phyloP scores from a whole-genome alignment of 768 basidiomycete genomes.

The Tremella yokohamensis region DNA sequence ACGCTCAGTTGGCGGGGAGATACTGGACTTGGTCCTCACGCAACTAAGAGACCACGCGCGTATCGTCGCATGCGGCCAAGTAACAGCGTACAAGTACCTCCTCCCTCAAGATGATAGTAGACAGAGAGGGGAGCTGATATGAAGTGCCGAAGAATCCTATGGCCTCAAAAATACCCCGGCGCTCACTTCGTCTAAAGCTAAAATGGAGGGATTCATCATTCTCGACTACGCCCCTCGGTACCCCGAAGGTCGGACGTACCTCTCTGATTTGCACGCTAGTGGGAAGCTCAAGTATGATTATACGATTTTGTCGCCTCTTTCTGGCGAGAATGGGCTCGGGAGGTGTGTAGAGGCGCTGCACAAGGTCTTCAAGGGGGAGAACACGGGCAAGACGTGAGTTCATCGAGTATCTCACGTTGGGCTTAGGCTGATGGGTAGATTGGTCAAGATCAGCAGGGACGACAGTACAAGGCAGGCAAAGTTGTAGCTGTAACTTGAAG shows the following conservation, averaged over 20 bases:
- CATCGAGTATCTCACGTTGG: background rate
- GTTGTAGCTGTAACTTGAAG: constrained; percentile 4
- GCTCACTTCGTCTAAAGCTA: constrained; percentile 73
- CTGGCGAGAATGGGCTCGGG: constrained; percentile 27
- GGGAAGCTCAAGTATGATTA: constrained; percentile 46
- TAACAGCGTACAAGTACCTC: constrained; percentile 63
- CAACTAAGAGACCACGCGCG: constrained; percentile 73
- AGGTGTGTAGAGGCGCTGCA: constrained; percentile 31
- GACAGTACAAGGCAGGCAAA: constrained; percentile 4
- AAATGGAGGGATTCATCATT: constrained; percentile 77
- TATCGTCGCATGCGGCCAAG: constrained; percentile 79
- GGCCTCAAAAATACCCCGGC: constrained; percentile 61
- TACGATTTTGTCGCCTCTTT: constrained; percentile 20
- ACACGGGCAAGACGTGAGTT: constrained; percentile 31
- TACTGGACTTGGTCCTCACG: constrained; percentile 71
- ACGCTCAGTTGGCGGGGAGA: constrained; percentile 63
- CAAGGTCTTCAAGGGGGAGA: constrained; percentile 35
- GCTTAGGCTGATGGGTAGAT: constrained; percentile 13
- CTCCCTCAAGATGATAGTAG: background rate
- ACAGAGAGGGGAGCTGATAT: background rate
- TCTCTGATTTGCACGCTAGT: constrained; percentile 32
- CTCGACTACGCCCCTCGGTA: constrained; percentile 63
- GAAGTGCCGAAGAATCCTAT: constrained; percentile 24
- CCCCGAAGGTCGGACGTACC: constrained; percentile 37
- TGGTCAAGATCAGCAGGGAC: constrained; percentile 19